These are phyloP conservation scores for Penicillium sp. DNA, from an alignment of 2,329 filamentous ascomycete genomes.

Conservation along the genomic window DNA sequence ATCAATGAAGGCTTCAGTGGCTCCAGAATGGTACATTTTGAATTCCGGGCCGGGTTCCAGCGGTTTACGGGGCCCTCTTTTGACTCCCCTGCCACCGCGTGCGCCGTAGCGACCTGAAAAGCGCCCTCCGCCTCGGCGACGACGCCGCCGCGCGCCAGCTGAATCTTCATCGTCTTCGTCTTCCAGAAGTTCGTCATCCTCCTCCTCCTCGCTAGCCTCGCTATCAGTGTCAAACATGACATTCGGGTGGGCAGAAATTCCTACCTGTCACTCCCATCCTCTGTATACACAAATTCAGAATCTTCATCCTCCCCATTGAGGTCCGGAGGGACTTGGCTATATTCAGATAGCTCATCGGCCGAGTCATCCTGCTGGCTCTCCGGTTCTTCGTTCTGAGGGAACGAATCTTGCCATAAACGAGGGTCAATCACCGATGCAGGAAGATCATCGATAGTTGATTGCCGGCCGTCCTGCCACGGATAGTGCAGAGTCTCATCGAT, in stretches of 20 bases:
- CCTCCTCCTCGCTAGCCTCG: neutral
- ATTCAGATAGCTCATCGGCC: conserved; percentile 2
- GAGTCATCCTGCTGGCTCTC: neutral
- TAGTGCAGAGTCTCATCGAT: conserved; percentile 33
- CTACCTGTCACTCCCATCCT: conserved; percentile 27
- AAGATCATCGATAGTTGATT: conserved; percentile 11
- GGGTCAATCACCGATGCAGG: conserved; percentile 31
- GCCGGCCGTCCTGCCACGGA: conserved; percentile 28
- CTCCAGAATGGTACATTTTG: conserved; percentile 45
- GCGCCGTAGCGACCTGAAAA: conserved; percentile 38
- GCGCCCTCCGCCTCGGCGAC: conserved; percentile 29
- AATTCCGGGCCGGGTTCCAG: conserved; percentile 48
- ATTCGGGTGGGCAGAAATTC: neutral
- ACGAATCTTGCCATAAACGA: conserved; percentile 29
- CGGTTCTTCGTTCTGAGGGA: conserved; percentile 12
- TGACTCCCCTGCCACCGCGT: conserved; percentile 44
- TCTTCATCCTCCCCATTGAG: conserved; percentile 14
- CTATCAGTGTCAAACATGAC: neutral
- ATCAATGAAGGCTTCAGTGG: conserved; percentile 48
- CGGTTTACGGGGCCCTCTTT: conserved; percentile 44
- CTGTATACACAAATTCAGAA: conserved; percentile 25
- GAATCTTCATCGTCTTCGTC: conserved; percentile 25
- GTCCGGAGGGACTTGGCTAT: conserved; percentile 1
- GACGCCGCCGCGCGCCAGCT: conserved; percentile 25
- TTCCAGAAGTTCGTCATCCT: conserved; percentile 12